Conservation (phyloP, 768 basidiomycete species). For the Naganishia antarctica region DNA sequence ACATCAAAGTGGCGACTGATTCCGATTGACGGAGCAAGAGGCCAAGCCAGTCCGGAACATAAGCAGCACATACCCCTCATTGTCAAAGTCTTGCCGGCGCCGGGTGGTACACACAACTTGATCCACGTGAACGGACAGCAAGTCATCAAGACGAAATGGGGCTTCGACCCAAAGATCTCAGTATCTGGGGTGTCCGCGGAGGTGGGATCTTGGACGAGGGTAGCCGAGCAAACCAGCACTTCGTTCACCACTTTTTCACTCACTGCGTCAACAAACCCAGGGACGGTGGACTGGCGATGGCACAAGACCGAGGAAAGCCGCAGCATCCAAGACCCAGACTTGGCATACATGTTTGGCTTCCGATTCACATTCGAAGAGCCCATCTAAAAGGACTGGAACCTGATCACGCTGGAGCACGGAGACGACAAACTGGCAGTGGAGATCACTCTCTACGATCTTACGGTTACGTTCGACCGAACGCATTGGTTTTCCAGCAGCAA, state of each 20-base stretch:
- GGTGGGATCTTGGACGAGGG: not conserved
- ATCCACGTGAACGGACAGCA: not conserved
- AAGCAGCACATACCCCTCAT: not conserved
- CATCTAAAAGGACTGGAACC: not conserved
- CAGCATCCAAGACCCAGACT: not conserved
- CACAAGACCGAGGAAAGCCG: not conserved
- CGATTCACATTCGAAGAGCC: not conserved
- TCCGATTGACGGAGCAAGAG: not conserved
- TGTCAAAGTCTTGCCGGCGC: no score
- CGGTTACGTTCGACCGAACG: not conserved
- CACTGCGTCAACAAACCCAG: not conserved
- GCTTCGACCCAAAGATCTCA: not conserved
- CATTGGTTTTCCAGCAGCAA: no score
- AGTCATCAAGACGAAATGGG: not conserved
- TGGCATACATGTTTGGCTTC: not conserved
- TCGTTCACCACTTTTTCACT: not conserved
- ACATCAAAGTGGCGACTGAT: not conserved
- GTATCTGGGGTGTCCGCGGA: not conserved
- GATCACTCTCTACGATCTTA: not conserved
- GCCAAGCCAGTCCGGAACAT: not conserved
- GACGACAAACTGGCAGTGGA: not conserved
- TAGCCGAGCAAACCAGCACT: not conserved
- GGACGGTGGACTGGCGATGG: not conserved
- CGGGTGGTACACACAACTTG: not conserved
- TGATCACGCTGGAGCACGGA: not conserved